A percentile compares a stretch with the other conserved stretches of the same genome.
Evolutionary conservation across 495 filamentous ascomycete genomes (phyloP).

Genomic region (Emericellopsis terricola): DNA sequence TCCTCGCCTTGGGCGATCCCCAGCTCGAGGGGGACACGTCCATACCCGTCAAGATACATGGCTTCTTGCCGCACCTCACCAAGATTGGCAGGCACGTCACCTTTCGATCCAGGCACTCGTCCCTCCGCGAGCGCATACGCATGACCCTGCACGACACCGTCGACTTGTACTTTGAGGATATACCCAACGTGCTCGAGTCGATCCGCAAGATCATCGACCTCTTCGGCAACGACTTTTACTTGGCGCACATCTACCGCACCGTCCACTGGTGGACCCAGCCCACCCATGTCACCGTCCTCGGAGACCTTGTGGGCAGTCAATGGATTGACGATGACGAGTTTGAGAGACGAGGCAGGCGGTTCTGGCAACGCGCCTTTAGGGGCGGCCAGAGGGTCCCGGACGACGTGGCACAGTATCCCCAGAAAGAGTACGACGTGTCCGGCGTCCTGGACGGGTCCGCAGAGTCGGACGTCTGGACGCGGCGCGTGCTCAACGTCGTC

Average conservation of each 20-base stretch:
- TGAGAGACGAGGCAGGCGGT: constrained; percentile 44
- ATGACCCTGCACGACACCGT: constrained; percentile 31
- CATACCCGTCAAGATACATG: constrained; percentile 41
- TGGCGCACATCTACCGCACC: constrained; percentile 83
- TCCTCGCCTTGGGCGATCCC: constrained; percentile 83
- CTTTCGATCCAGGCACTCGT: constrained; percentile 21
- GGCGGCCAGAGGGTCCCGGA: constrained; percentile 51
- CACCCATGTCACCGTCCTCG: constrained; percentile 76
- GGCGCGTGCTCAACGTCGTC: constrained; percentile 67
- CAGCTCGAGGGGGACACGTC: constrained; percentile 89
- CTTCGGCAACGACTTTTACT: constrained; percentile 85
- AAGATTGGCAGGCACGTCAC: constrained; percentile 32
- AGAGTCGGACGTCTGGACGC: constrained; percentile 38
- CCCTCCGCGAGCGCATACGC: constrained; percentile 24
- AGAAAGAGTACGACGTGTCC: constrained; percentile 28
- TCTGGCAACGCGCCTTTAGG: constrained; percentile 66
- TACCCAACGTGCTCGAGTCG: constrained; percentile 40
- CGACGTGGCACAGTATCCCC: constrained; percentile 29
- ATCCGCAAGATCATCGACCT: constrained; percentile 69
- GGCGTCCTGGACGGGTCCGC: constrained; percentile 28
- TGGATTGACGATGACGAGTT: constrained; percentile 87
- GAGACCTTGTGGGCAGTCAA: constrained; percentile 88
- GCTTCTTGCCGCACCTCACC: constrained; percentile 37
- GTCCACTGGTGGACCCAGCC: constrained; percentile 64
- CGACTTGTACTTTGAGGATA: constrained; percentile 38